A percentile compares a stretch with the other conserved stretches of the same genome.
Conservation (phyloP, 495 filamentous ascomycete genomes). For the Oidiodendron maius region DNA sequence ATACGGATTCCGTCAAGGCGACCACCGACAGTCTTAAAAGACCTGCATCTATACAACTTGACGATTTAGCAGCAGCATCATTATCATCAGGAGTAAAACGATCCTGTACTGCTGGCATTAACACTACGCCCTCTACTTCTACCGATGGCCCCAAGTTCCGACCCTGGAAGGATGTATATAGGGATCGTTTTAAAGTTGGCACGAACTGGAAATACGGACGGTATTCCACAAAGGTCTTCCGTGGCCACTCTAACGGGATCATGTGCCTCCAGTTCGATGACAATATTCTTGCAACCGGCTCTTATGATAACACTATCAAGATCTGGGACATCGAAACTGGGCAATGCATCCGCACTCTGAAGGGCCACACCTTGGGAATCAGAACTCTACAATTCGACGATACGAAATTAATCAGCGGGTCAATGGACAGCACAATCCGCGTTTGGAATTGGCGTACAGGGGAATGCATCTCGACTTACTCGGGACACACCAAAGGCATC, state of each 20-base stretch:
- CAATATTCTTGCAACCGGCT: constrained; percentile 85
- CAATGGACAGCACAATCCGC: constrained; percentile 72
- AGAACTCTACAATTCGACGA: constrained; percentile 92
- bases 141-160: constrained; percentile 36
- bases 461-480: constrained; percentile 74
- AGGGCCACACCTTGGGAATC: constrained; percentile 76
- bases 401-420: constrained; percentile 79
- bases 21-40: constrained; percentile 11
- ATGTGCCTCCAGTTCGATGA: constrained; percentile 97
- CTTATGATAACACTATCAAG: constrained; percentile 90
- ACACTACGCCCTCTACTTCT: constrained; percentile 13
- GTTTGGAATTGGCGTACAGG: constrained; percentile 98
- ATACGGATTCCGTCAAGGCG: not conserved
- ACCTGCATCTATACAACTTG: constrained; percentile 9
- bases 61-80: constrained; percentile 4
- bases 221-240: constrained; percentile 73
- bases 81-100: constrained; percentile 36
- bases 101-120: constrained; percentile 15
- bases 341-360: constrained; percentile 74
- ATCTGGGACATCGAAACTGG: constrained; percentile 93
- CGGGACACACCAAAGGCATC: constrained; percentile 72
- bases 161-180: constrained; percentile 92
- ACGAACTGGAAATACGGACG: constrained; percentile 96
- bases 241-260: constrained; percentile 88
- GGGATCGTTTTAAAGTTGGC: constrained; percentile 81